A percentile compares a stretch with the other conserved stretches of the same genome.
Conservation (phyloP, 2,329 filamentous ascomycete species). For the Corynespora cassiicola region DNA sequence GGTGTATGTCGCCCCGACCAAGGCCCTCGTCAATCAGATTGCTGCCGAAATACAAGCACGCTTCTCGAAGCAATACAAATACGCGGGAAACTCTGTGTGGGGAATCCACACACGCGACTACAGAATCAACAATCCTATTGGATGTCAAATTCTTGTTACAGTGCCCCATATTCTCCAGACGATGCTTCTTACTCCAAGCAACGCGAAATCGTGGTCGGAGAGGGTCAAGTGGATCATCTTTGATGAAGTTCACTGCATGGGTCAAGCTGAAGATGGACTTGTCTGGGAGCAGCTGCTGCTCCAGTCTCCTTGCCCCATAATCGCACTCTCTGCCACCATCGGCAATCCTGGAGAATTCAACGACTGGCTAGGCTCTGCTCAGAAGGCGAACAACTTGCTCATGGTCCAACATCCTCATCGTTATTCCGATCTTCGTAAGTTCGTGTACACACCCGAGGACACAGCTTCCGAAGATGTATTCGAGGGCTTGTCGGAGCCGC, state of each 20-base stretch:
- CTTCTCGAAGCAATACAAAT: slow-evolving; percentile 70
- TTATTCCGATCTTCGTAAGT: slow-evolving; percentile 82
- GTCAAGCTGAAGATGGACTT: slow-evolving; percentile 76
- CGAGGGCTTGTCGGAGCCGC: slow-evolving; percentile 53
- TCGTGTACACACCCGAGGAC: slow-evolving; percentile 62
- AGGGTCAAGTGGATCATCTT: slow-evolving; percentile 79
- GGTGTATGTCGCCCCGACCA: slow-evolving; percentile 82
- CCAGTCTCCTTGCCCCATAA: slow-evolving; percentile 76
- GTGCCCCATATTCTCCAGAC: slow-evolving; percentile 81
- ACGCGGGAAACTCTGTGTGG: slow-evolving; percentile 71
- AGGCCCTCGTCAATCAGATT: slow-evolving; percentile 84
- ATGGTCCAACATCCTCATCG: slow-evolving; percentile 73
- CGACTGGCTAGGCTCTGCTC: slow-evolving; percentile 70
- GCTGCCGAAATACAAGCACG: slow-evolving; percentile 78
- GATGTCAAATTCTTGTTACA: slow-evolving; percentile 78
- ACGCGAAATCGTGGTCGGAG: slow-evolving; percentile 72
- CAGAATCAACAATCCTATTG: slow-evolving; percentile 73
- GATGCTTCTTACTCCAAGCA: slow-evolving; percentile 70
- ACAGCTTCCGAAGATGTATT: slow-evolving; percentile 53
- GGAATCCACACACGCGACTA: slow-evolving; percentile 80
- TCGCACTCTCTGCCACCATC: slow-evolving; percentile 80
- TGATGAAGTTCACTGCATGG: slow-evolving; percentile 82
- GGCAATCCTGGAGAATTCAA: slow-evolving; percentile 76
- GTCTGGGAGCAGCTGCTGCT: slow-evolving; percentile 81
- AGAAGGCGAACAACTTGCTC: slow-evolving; percentile 66